Conservation (phyloP, 2,329 filamentous ascomycete genomes). For the Sporothrix brasiliensis region DNA sequence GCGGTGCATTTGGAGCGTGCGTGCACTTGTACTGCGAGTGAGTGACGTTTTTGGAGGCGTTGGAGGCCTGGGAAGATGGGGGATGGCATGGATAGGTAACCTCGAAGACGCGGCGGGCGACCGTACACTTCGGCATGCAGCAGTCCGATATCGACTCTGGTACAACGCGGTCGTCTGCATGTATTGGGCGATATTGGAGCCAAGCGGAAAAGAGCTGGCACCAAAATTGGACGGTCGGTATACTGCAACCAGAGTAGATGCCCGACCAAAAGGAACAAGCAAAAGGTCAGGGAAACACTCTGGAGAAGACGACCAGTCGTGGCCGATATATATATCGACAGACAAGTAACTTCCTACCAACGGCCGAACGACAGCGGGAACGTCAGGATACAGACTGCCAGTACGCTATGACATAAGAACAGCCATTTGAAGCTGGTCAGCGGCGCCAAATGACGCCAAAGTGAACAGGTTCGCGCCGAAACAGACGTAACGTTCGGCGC, state of each 20-base stretch:
- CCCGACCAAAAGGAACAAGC: not conserved
- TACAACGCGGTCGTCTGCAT: not conserved
- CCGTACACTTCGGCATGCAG: too few relatives aligned
- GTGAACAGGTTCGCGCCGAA: not conserved
- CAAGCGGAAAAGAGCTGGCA: not conserved
- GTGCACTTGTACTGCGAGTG: not conserved
- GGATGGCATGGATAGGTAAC: not conserved
- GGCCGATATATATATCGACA: constrained; percentile 12
- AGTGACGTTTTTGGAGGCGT: constrained; percentile 4
- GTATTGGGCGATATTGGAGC: constrained; percentile 2
- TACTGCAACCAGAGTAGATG: not conserved
- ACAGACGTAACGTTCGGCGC: constrained; percentile 8
- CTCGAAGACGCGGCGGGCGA: not conserved
- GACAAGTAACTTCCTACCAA: not conserved
- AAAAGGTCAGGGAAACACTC: not conserved
- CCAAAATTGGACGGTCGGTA: not conserved
- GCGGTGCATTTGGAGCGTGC: not conserved
- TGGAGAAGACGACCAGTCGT: not conserved
- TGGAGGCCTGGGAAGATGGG: constrained; percentile 10
- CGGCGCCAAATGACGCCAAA: not conserved
- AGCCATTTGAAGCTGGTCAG: not conserved
- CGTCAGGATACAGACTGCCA: constrained; percentile 13
- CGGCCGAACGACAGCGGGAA: not conserved
- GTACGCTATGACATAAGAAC: constrained; percentile 21
- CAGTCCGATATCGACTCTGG: not conserved